These are phyloP conservation scores for Chalciporus piperatus DNA, from an alignment of 768 basidiomycete genomes.

Conservation along the genomic window DNA sequence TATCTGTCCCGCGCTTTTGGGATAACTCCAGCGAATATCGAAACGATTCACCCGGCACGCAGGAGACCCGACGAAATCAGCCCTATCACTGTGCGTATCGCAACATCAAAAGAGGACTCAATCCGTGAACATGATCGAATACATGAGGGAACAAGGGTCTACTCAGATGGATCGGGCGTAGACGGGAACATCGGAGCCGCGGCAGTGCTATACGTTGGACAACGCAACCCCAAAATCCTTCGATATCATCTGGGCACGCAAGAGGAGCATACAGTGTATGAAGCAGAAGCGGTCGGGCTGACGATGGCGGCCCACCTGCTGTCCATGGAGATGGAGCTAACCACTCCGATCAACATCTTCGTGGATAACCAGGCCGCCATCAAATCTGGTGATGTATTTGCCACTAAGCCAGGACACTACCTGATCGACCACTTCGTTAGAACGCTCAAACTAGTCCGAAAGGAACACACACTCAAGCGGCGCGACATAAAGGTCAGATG, in stretches of 20 bases:
- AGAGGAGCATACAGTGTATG: constrained; percentile 3
- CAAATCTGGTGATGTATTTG: background rate
- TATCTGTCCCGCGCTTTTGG: background rate
- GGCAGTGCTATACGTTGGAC: background rate
- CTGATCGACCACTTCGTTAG: constrained; percentile 2
- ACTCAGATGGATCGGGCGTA: background rate
- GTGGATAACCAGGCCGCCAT: constrained; percentile 1
- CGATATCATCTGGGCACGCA: constrained; percentile 11
- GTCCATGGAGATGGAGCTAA: background rate
- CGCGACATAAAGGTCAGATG: constrained; percentile 8
- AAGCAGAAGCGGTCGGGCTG: constrained; percentile 1
- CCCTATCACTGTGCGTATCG: background rate
- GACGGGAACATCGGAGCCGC: background rate
- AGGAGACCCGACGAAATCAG: background rate
- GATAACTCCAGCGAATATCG: background rate
- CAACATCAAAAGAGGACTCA: fast-evolving
- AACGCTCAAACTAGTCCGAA: background rate
- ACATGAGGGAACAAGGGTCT: background rate
- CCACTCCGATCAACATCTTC: background rate
- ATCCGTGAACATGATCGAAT: background rate
- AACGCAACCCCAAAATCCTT: background rate
- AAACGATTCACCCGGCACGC: background rate
- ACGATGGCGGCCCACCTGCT: constrained; percentile 1
- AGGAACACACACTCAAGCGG: background rate
- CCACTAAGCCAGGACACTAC: background rate